Conservation (phyloP, 148 eudicot species). For the Nyssa sinensis region DNA sequence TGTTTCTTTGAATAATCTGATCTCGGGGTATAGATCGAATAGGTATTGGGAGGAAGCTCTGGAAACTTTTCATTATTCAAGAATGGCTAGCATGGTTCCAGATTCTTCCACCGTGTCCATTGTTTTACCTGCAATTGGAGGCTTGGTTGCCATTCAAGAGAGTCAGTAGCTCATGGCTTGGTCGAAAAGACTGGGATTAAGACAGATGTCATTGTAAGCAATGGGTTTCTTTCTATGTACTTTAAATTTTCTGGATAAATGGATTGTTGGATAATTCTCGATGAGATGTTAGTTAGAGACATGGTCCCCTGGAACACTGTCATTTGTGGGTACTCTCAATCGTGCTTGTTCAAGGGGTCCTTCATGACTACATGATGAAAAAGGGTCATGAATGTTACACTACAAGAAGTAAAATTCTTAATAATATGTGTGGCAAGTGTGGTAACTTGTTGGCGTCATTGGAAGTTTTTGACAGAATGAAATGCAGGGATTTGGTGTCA, state of each 20-base stretch:
- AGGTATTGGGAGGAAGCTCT: constrained; percentile 44
- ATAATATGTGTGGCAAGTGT: constrained; percentile 43
- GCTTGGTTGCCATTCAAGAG: constrained; percentile 28
- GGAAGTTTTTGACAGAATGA: constrained; percentile 34
- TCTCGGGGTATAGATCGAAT: constrained; percentile 52
- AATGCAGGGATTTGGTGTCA: constrained; percentile 34
- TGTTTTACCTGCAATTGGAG: constrained; percentile 40
- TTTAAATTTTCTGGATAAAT: constrained; percentile 26
- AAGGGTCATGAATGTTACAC: constrained; percentile 29
- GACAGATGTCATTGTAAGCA: constrained; percentile 24
- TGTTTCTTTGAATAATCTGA: constrained; percentile 53
- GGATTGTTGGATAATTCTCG: constrained; percentile 23
- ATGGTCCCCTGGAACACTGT: constrained; percentile 37
- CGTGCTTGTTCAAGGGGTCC: constrained; percentile 29
- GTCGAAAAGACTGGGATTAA: constrained; percentile 38
- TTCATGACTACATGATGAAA: constrained; percentile 31
- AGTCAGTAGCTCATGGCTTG: constrained; percentile 38
- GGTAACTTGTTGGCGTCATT: constrained; percentile 24
- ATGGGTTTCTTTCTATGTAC: constrained; percentile 39
- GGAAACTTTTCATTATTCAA: constrained; percentile 16
- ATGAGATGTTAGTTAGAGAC: constrained; percentile 32
- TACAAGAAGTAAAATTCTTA: constrained; percentile 29
- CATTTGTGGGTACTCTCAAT: constrained; percentile 30
- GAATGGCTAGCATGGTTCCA: constrained; percentile 23
- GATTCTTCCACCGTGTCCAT: constrained; percentile 33